phyloP scores from a whole-genome alignment of 2,329 filamentous ascomycete genomes.

The Aureobasidium sp. region DNA sequence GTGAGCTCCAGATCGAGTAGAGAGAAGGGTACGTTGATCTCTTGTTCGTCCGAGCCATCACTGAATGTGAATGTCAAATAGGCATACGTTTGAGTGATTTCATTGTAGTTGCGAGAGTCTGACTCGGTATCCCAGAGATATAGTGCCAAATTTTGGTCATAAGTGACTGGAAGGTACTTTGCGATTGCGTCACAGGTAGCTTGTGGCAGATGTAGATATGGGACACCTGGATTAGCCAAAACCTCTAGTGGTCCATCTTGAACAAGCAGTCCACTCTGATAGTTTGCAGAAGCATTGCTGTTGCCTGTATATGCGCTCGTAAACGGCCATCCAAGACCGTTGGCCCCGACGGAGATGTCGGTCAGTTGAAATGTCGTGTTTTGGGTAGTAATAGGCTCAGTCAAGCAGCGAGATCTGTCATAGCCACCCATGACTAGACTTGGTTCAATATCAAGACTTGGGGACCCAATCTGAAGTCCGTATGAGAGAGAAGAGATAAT shows the following conservation, averaged over 20 bases:
- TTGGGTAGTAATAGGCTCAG: not conserved
- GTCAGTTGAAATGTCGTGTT: not conserved
- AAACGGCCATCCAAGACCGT: not conserved
- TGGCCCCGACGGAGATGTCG: not conserved
- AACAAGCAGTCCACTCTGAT: not conserved
- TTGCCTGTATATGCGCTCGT: too few species aligned
- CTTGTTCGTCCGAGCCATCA: not conserved
- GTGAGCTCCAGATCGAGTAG: not conserved
- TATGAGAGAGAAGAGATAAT: not conserved
- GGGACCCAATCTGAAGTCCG: not conserved
- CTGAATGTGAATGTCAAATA: not conserved
- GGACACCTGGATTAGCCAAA: slow-evolving; percentile 3
- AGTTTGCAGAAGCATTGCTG: not conserved
- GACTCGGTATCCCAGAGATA: not conserved
- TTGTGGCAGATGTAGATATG: not conserved
- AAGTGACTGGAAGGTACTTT: not conserved
- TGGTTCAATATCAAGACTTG: not conserved
- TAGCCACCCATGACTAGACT: slow-evolving; percentile 5
- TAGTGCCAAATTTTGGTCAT: not conserved
- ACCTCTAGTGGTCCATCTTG: not conserved
- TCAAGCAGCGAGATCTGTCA: slow-evolving; percentile 1
- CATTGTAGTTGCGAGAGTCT: not conserved
- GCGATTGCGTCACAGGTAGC: not conserved
- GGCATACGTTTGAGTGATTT: not conserved
- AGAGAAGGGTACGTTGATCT: not conserved